Percentiles rank a stretch among this genome's conserved stretches.
phyloP scores from a whole-genome alignment of 352 stramenopile species.

The Blastocystis sp. region DNA sequence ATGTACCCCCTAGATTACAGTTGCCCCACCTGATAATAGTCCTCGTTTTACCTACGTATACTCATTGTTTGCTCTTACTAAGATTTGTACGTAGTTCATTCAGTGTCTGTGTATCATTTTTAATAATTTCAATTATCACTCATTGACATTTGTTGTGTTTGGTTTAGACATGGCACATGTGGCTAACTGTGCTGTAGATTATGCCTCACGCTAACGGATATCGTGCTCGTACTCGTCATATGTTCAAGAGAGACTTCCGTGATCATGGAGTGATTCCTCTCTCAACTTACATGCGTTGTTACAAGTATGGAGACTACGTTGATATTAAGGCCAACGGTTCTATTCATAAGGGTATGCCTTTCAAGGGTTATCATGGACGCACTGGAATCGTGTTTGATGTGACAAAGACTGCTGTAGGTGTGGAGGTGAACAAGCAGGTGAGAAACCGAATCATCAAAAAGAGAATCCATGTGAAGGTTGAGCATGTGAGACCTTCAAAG shows the following conservation, averaged over 20 bases:
- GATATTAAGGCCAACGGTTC: constrained; percentile 98
- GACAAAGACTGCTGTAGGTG: constrained; percentile 93
- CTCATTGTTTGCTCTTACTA: constrained; percentile 50
- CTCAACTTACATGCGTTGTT: constrained; percentile 93
- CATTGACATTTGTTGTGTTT: neutral
- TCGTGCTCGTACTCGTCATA: constrained; percentile 95
- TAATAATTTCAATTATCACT: neutral
- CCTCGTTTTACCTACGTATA: neutral
- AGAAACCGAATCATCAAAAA: constrained; percentile 98
- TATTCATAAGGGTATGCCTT: constrained; percentile 98
- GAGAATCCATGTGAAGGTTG: constrained; percentile 98
- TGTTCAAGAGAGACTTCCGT: constrained; percentile 97
- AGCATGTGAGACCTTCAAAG: constrained; percentile 97
- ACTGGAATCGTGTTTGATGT: constrained; percentile 99
- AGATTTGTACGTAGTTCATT: neutral
- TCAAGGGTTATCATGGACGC: constrained; percentile 99
- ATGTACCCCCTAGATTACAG: neutral
- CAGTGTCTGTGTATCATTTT: neutral
- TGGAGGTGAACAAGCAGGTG: constrained; percentile 98
- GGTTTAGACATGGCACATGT: neutral
- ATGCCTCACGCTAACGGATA: constrained; percentile 99
- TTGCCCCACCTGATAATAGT: neutral
- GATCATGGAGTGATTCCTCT: constrained; percentile 91
- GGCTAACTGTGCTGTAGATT: constrained; percentile 69
- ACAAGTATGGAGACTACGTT: constrained; percentile 99